Evolutionary conservation across 140 eudicot species (phyloP).

Genomic region (Senecio squalidus): DNA sequence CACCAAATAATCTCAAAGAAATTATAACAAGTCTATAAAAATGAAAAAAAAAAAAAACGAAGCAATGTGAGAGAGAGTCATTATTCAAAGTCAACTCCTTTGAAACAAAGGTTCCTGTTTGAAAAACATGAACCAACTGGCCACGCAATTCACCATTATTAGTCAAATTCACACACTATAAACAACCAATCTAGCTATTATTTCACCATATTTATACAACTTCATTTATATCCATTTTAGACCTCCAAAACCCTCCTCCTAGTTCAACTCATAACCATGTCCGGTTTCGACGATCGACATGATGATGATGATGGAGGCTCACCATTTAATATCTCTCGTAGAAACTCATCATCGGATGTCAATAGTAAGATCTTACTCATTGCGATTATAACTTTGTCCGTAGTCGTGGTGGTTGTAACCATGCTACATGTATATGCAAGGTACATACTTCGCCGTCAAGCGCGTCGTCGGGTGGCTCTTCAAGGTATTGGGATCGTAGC

Average conservation of each 20-base stretch:
- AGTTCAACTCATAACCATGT: background rate
- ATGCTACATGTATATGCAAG: slow-evolving; percentile 63
- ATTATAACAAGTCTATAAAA: background rate
- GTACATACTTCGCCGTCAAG: slow-evolving; percentile 55
- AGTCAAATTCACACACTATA: slow-evolving; percentile 32
- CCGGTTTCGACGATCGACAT: slow-evolving; percentile 18
- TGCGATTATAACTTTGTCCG: slow-evolving; percentile 43
- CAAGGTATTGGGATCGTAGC: slow-evolving; percentile 27
- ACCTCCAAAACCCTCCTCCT: slow-evolving; percentile 5
- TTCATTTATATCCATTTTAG: slow-evolving; percentile 10
- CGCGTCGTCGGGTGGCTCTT: slow-evolving; percentile 34
- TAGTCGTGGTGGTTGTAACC: slow-evolving; percentile 52
- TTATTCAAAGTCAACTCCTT: slow-evolving; percentile 36
- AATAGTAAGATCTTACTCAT: slow-evolving; percentile 44
- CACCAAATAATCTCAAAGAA: slow-evolving; percentile 16
- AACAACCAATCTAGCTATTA: background rate
- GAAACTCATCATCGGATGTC: slow-evolving; percentile 8
- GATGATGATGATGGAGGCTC: slow-evolving; percentile 9
- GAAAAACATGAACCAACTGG: slow-evolving; percentile 31
- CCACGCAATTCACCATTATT: slow-evolving; percentile 24
- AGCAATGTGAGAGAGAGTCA: slow-evolving; percentile 18
- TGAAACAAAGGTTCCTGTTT: slow-evolving; percentile 30
- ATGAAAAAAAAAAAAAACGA: slow-evolving; percentile 1
- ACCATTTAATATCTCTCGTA: background rate
- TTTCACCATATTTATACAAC: slow-evolving; percentile 17